phyloP scores from a whole-genome alignment of 176 grass and related monocot species.

The Poa pratensis region DNA sequence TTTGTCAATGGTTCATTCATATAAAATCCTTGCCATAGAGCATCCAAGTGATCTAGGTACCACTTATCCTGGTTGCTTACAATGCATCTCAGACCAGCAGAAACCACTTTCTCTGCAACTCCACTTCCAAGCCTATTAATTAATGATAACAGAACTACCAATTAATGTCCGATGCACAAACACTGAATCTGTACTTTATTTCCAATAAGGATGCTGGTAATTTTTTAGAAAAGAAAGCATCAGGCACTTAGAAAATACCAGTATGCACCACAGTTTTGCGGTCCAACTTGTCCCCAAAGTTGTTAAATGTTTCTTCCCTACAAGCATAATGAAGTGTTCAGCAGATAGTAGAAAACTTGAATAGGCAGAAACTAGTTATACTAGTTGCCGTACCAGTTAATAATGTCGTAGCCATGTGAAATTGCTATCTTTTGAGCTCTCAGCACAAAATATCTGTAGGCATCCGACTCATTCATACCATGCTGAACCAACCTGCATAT shows the following conservation, averaged over 20 bases:
- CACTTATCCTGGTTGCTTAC: constrained; percentile 97
- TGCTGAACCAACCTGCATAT: constrained; percentile 65
- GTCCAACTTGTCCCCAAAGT: constrained; percentile 79
- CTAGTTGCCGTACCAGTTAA: constrained; percentile 72
- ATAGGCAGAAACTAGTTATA: constrained; percentile 27
- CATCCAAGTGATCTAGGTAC: constrained; percentile 91
- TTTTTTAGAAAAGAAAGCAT: background rate
- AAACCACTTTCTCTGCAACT: constrained; percentile 72
- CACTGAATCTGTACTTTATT: background rate
- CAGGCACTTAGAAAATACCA: constrained; percentile 61
- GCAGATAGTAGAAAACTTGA: background rate
- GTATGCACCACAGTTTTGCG: constrained; percentile 89
- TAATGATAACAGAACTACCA: constrained; percentile 27
- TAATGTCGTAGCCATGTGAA: constrained; percentile 74
- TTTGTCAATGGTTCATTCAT: constrained; percentile 79
- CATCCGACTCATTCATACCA: constrained; percentile 80
- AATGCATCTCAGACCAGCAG: constrained; percentile 82
- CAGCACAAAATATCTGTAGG: constrained; percentile 84
- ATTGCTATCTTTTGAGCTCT: constrained; percentile 85
- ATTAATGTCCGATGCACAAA: constrained; percentile 15
- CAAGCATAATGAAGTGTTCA: constrained; percentile 29
- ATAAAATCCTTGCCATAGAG: constrained; percentile 82
- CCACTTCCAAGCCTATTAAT: constrained; percentile 71
- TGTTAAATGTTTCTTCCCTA: constrained; percentile 97
- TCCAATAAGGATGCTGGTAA: constrained; percentile 6